Percentiles rank a stretch among this genome's conserved stretches.
Evolutionary conservation across 768 basidiomycete species (phyloP).

Genomic region (Tulasnella sp.): DNA sequence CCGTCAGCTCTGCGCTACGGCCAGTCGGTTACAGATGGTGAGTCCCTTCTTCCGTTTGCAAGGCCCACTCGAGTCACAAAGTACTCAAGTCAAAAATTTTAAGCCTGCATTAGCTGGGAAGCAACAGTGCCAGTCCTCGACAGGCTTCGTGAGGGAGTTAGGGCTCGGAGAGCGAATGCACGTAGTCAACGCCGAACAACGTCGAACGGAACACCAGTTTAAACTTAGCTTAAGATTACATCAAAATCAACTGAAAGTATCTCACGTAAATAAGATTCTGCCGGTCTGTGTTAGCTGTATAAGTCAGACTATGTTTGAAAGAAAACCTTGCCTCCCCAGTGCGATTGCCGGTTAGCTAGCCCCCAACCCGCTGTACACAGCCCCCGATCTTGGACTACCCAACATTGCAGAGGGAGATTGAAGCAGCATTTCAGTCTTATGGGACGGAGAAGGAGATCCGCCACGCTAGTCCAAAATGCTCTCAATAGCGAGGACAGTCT

Average conservation of each 20-base stretch:
- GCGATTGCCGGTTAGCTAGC: neutral
- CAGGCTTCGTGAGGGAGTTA: constrained; percentile 81
- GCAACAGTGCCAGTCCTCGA: constrained; percentile 77
- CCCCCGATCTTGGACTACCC: too few species aligned
- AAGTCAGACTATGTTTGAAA: neutral
- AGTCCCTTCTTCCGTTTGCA: constrained; percentile 27
- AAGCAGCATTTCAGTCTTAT: neutral
- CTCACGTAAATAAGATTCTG: neutral
- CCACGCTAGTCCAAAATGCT: neutral
- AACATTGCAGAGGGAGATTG: neutral
- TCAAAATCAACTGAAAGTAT: neutral
- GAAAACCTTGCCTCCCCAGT: neutral
- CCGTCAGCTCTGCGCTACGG: constrained; percentile 73
- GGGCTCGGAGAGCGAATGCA: constrained; percentile 48
- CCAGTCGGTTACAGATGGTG: constrained; percentile 73
- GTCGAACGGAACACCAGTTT: neutral
- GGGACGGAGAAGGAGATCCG: neutral
- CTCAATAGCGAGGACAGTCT: constrained; percentile 35
- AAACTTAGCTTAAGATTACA: neutral
- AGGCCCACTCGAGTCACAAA: constrained; percentile 32
- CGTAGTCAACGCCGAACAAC: neutral
- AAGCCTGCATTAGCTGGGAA: constrained; percentile 85
- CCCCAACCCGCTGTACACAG: neutral
- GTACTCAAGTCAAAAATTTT: constrained; percentile 1
- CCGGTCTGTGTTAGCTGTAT: neutral